Evolutionary conservation across 148 eudicot species (phyloP).

Genomic region (Heliamphora exappendiculata): DNA sequence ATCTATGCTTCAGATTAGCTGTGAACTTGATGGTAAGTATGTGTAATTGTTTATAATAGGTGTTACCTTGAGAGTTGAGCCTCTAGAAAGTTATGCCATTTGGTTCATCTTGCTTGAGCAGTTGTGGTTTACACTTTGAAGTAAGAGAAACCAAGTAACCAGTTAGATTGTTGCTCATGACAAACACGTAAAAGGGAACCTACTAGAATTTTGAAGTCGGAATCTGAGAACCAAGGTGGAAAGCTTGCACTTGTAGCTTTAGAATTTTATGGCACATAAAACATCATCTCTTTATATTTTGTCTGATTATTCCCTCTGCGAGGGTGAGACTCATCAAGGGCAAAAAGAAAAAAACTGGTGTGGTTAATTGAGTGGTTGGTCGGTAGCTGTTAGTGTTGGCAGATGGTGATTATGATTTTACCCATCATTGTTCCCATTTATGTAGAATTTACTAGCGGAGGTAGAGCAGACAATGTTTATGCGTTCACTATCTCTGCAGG

Average conservation of each 20-base stretch:
- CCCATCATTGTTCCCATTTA: neutral
- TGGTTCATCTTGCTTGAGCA: neutral
- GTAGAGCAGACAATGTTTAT: neutral
- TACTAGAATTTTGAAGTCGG: neutral
- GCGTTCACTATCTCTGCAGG: neutral
- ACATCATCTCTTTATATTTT: neutral
- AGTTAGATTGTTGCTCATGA: neutral
- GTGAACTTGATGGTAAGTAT: neutral
- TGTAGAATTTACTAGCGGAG: neutral
- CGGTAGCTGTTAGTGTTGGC: neutral
- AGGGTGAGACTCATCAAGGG: neutral
- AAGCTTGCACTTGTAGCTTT: too few species aligned
- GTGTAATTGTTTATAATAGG: neutral
- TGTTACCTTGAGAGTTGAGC: neutral
- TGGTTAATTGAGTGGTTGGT: neutral
- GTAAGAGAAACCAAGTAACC: neutral
- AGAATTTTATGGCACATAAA: neutral
- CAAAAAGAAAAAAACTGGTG: neutral
- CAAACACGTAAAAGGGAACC: neutral
- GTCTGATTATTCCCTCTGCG: neutral
- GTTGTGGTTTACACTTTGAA: neutral
- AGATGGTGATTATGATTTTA: neutral
- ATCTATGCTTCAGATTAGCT: neutral
- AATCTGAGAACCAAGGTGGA: too few species aligned
- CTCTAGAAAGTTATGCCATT: neutral